Percentiles rank a stretch among this genome's conserved stretches.
Evolutionary conservation across 306 rosid genomes (phyloP).

Genomic region (Fragaria ananassa): DNA sequence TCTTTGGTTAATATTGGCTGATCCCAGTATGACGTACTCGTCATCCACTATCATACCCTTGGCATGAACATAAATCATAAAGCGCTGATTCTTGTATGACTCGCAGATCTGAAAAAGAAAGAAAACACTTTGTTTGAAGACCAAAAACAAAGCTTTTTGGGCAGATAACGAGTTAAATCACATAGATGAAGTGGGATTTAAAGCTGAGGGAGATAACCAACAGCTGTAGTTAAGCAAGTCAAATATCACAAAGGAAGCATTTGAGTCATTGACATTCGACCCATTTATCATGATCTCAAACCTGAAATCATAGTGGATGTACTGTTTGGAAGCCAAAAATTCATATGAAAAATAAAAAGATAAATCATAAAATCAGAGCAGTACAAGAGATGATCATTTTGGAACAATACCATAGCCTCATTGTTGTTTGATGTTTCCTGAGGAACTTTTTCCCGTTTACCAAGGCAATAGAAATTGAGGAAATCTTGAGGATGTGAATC

Average conservation of each 20-base stretch:
- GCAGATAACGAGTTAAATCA: background rate
- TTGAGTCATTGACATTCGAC: background rate
- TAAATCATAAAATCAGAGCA: constrained; percentile 1
- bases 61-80: constrained; percentile 96
- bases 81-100: constrained; percentile 46
- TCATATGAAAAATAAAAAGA: constrained; percentile 16
- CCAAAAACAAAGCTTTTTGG: constrained; percentile 9
- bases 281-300: background rate
- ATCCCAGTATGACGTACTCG: constrained; percentile 81
- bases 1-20: constrained; percentile 97
- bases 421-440: constrained; percentile 36
- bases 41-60: constrained; percentile 93
- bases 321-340: background rate
- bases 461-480: constrained; percentile 95
- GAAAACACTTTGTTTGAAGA: constrained; percentile 14
- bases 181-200: background rate
- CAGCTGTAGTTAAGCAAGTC: background rate
- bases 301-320: background rate
- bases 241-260: background rate
- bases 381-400: constrained; percentile 11
- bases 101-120: constrained; percentile 39
- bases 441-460: constrained; percentile 57
- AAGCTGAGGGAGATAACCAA: background rate
- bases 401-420: constrained; percentile 47
- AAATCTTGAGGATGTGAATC: constrained; percentile 59